Base-by-base conservation (phyloP, 108 stramenopile genomes). In the Cyclotella sp. region DNA sequence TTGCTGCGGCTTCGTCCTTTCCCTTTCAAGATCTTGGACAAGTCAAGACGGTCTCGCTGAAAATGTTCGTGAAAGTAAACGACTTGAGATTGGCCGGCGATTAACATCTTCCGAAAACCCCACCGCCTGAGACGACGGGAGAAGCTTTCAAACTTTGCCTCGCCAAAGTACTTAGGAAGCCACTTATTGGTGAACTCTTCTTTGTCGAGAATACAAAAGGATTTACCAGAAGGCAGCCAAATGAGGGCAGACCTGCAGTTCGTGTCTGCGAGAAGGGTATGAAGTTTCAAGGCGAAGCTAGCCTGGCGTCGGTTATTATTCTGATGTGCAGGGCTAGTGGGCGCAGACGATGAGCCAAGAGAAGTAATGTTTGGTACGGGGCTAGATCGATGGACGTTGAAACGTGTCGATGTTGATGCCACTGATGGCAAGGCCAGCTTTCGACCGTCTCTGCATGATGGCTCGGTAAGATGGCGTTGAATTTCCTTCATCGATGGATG, bases 131-230 rank as follows among this genome's bases (percentile, higher is more conserved):
- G 63, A 46, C 85, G 85, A 21, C 88, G 68, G 34, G 76, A 76
- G 77, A 88, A 88, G 41, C 71, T 77, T 14, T 77, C 74, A 61
- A 88, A 80, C 69, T 81, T 88, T 7, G 81, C 73, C 43, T 83
- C 82, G 12, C 79, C 63, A 53, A 88, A 85, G 39, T 75, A 40
- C 27, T 77, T 72, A 27, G 84, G 82, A 72, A 87, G 78, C 28
- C 75, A n/a, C 43, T 85, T 68, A 30, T 72, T 74, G 16, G 70
- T 67, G 63, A 87, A 87, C 14, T 53, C 40, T 29, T 80, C 79
- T 26, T 70, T 75, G 59, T 88, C 73, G 34, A 42, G 52, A 49
- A 88, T 85, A 7, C 73, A 77, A 72, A 88, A 88, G 1, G 84
- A 44, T 53, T 39, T 71, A 28, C 82, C 82, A 64, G 83, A 82